Percentiles rank a stretch among this genome's conserved stretches.
Conservation (phyloP, 768 basidiomycete genomes). For the Lactarius indigo region DNA sequence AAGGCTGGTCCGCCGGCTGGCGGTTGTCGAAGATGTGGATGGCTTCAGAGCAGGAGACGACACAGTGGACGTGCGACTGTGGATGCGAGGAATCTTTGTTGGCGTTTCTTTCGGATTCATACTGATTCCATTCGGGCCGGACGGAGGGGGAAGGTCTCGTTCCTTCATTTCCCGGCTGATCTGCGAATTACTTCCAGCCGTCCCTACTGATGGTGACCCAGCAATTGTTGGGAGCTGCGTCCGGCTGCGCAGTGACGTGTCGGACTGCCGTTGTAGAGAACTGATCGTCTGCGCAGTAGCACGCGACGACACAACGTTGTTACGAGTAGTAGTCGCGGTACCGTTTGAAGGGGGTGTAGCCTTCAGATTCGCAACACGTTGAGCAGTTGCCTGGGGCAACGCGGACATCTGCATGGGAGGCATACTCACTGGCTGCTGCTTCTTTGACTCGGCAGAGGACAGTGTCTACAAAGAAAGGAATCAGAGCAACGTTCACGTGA, state of each 20-base stretch:
- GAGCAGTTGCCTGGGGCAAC: constrained; percentile 74
- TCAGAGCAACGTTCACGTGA: constrained; percentile 10
- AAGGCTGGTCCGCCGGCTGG: constrained; percentile 64
- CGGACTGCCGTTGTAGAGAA: constrained; percentile 85
- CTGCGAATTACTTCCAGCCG: constrained; percentile 43
- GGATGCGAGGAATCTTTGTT: constrained; percentile 90
- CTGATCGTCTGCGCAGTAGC: constrained; percentile 80
- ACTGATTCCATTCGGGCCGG: constrained; percentile 48
- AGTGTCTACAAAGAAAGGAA: constrained; percentile 53
- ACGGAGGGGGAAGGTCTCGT: constrained; percentile 51
- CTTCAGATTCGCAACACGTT: constrained; percentile 82
- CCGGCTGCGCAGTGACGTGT: constrained; percentile 71
- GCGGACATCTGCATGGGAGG: constrained; percentile 92
- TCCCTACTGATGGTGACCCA: constrained; percentile 86
- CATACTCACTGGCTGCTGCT: constrained; percentile 63
- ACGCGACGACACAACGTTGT: constrained; percentile 53
- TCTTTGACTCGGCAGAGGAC: constrained; percentile 78
- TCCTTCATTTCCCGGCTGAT: constrained; percentile 42
- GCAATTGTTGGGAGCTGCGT: constrained; percentile 86
- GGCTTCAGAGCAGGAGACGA: constrained; percentile 67
- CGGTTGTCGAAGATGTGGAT: constrained; percentile 41
- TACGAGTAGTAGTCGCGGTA: constrained; percentile 41
- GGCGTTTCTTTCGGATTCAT: constrained; percentile 76
- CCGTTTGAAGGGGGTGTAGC: constrained; percentile 45
- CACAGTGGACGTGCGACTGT: constrained; percentile 74